These are phyloP conservation scores for Apiospora phragmitis DNA, from an alignment of 2,329 filamentous ascomycete genomes.

Conservation along the genomic window DNA sequence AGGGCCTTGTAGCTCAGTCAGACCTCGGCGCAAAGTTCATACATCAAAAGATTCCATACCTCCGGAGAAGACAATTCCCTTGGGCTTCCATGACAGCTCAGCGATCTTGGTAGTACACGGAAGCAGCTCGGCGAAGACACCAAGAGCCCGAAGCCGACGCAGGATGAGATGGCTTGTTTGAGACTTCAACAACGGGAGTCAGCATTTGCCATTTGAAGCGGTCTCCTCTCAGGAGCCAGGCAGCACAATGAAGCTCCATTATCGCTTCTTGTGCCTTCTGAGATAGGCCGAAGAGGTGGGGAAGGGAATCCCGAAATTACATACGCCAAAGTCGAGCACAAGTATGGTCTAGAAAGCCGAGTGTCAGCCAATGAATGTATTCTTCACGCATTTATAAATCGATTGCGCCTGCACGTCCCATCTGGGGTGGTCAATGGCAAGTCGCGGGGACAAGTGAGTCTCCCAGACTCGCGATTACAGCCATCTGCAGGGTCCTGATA, in stretches of 20 bases:
- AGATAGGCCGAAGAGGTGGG: background rate
- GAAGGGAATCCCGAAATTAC: background rate
- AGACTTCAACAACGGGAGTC: constrained; percentile 52
- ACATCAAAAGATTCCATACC: constrained; percentile 39
- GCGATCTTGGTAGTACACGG: constrained; percentile 81
- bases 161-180: constrained; percentile 76
- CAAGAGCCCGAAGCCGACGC: constrained; percentile 73
- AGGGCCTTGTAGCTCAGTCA: constrained; percentile 31
- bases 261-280: background rate
- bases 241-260: background rate
- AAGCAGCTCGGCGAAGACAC: constrained; percentile 85
- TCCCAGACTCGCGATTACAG: background rate
- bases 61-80: constrained; percentile 78
- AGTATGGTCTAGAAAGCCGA: constrained; percentile 63
- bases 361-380: background rate
- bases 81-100: constrained; percentile 77
- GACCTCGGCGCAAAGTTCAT: background rate
- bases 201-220: background rate
- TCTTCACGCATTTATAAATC: background rate
- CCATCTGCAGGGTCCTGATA: background rate
- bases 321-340: constrained; percentile 66
- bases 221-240: background rate
- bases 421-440: background rate
- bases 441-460: background rate
- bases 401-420: background rate